phyloP scores from a whole-genome alignment of 2,329 filamentous ascomycete genomes.

The Colletotrichum kahawae region DNA sequence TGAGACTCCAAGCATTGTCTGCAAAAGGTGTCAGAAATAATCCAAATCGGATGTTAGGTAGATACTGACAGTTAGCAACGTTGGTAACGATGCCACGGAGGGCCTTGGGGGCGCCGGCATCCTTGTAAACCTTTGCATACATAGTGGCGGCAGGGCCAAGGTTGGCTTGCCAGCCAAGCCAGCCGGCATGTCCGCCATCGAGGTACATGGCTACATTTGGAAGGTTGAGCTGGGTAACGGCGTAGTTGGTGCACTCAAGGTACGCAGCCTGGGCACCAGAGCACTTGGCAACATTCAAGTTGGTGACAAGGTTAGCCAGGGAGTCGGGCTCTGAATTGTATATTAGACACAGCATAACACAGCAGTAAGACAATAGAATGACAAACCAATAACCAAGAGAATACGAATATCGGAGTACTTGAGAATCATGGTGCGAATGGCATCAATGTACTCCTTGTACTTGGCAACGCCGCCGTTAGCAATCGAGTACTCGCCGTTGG shows the following conservation, averaged over 20 bases:
- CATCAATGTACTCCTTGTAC: slow-evolving; percentile 62
- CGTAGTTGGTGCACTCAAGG: slow-evolving; percentile 54
- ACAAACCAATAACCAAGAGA: slow-evolving; percentile 49
- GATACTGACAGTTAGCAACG: slow-evolving; percentile 48
- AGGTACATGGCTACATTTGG: slow-evolving; percentile 63
- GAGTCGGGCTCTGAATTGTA: slow-evolving; percentile 55
- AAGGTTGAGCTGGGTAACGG: slow-evolving; percentile 55
- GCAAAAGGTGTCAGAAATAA: not conserved
- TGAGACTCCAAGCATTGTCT: slow-evolving; percentile 55
- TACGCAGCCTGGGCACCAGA: slow-evolving; percentile 52
- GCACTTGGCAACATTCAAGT: slow-evolving; percentile 56
- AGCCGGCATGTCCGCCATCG: slow-evolving; percentile 59
- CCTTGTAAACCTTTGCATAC: slow-evolving; percentile 53
- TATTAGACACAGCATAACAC: slow-evolving; percentile 26
- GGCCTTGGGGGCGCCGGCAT: slow-evolving; percentile 51
- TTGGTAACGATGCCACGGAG: slow-evolving; percentile 63
- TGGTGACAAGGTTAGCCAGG: slow-evolving; percentile 64
- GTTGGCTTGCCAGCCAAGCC: slow-evolving; percentile 64
- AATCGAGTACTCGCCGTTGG: slow-evolving; percentile 60
- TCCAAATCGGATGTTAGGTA: not conserved
- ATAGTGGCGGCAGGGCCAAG: slow-evolving; percentile 51
- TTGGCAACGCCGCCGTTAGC: slow-evolving; percentile 54
- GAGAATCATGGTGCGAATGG: slow-evolving; percentile 45
- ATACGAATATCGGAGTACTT: slow-evolving; percentile 48
- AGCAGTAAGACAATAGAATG: not conserved